Conservation (phyloP, 768 basidiomycete genomes). For the Galerina sulciceps region DNA sequence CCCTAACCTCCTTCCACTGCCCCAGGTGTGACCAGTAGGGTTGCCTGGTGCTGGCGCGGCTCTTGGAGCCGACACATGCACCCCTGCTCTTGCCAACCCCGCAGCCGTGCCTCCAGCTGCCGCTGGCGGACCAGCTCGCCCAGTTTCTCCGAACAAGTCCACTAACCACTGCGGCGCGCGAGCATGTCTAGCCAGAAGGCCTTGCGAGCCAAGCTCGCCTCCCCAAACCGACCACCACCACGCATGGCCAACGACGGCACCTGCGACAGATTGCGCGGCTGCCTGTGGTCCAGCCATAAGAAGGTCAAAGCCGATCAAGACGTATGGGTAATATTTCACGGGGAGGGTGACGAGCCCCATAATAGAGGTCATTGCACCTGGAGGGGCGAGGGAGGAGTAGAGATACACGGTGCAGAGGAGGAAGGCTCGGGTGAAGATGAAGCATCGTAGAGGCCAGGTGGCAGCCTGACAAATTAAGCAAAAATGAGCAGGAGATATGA, state of each 20-base stretch:
- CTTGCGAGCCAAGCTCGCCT: slow-evolving; percentile 42
- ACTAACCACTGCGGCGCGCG: slow-evolving; percentile 65
- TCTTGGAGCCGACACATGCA: slow-evolving; percentile 64
- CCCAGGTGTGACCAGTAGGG: slow-evolving; percentile 25
- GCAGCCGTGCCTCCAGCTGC: slow-evolving; percentile 32
- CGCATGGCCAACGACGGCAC: slow-evolving; percentile 75
- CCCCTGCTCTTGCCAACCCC: slow-evolving; percentile 47
- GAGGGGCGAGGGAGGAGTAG: slow-evolving; percentile 65
- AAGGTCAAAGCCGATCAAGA: slow-evolving; percentile 74
- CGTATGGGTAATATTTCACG: slow-evolving; percentile 72
- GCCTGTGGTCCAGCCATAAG: slow-evolving; percentile 61
- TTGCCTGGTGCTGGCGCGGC: slow-evolving; percentile 18
- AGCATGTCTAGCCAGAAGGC: slow-evolving; percentile 44
- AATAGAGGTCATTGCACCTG: slow-evolving; percentile 70
- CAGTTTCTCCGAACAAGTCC: slow-evolving; percentile 48
- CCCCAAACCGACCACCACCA: slow-evolving; percentile 83
- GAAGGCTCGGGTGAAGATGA: slow-evolving; percentile 66
- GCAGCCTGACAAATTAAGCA: slow-evolving; percentile 35
- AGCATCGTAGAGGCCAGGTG: slow-evolving; percentile 63
- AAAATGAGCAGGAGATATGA: not conserved
- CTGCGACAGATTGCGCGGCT: slow-evolving; percentile 63
- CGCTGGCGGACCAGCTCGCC: slow-evolving; percentile 27
- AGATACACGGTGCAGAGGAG: slow-evolving; percentile 73
- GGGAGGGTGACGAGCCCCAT: slow-evolving; percentile 83
- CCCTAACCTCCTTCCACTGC: slow-evolving; percentile 11